phyloP scores from a whole-genome alignment of 176 grass and related monocot genomes.

The Cymbopogon citratus region DNA sequence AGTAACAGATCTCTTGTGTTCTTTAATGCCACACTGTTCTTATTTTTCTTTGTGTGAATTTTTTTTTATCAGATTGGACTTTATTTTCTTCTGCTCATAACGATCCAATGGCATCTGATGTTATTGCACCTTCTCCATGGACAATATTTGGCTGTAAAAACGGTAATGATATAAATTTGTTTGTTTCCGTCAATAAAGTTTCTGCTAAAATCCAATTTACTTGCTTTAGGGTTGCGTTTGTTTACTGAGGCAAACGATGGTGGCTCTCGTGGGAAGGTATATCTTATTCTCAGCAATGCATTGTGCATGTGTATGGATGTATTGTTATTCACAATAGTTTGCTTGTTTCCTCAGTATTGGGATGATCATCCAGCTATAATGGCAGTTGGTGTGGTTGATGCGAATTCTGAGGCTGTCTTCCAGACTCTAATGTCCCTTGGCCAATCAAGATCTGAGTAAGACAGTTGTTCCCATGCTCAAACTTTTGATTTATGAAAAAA shows the following conservation, averaged over 20 bases:
- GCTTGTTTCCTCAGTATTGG: slow-evolving; percentile 63
- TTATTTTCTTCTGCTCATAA: slow-evolving; percentile 71
- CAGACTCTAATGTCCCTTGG: slow-evolving; percentile 93
- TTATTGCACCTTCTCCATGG: slow-evolving; percentile 91
- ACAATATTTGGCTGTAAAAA: slow-evolving; percentile 93
- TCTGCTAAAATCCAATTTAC: slow-evolving; percentile 9
- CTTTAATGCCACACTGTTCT: neutral
- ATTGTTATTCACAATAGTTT: slow-evolving; percentile 20
- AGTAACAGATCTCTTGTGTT: neutral
- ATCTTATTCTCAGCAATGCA: slow-evolving; percentile 7
- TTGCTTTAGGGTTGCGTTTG: slow-evolving; percentile 71
- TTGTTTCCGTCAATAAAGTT: slow-evolving; percentile 18
- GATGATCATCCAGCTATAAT: slow-evolving; percentile 98
- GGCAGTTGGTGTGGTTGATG: slow-evolving; percentile 93
- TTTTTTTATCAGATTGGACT: slow-evolving; percentile 77
- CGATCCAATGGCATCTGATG: slow-evolving; percentile 86
- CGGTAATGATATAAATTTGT: slow-evolving; percentile 41
- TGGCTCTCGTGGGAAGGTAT: slow-evolving; percentile 68
- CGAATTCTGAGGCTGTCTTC: slow-evolving; percentile 78
- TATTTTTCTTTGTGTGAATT: slow-evolving; percentile 22
- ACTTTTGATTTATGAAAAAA: neutral
- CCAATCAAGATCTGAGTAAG: slow-evolving; percentile 94
- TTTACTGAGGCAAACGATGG: slow-evolving; percentile 92
- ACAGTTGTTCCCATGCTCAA: slow-evolving; percentile 16
- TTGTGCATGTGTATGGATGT: neutral